These are phyloP conservation scores for Penicillium paneum DNA, from an alignment of 2,329 filamentous ascomycete species.

Conservation along the genomic window DNA sequence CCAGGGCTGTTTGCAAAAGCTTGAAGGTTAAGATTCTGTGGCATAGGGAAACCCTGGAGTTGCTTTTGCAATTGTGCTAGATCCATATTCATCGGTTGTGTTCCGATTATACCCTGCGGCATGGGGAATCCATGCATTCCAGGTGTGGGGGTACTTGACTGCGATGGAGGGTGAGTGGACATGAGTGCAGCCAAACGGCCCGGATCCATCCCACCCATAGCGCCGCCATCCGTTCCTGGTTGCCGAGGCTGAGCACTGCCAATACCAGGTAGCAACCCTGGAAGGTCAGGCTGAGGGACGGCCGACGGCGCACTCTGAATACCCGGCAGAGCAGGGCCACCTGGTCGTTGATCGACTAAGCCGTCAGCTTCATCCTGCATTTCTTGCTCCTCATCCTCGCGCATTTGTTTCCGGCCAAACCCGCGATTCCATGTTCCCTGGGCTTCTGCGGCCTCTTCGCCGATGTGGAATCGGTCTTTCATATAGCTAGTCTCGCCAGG, in stretches of 20 bases:
- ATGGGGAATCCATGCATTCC: slow-evolving; percentile 39
- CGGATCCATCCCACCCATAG: slow-evolving; percentile 50
- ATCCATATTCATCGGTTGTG: slow-evolving; percentile 45
- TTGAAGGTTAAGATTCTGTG: slow-evolving; percentile 37
- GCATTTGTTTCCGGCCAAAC: slow-evolving; percentile 71
- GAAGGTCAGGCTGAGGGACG: slow-evolving; percentile 41
- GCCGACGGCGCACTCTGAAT: slow-evolving; percentile 55
- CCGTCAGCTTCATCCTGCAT: slow-evolving; percentile 90
- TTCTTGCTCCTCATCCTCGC: slow-evolving; percentile 92
- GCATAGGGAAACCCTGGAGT: slow-evolving; percentile 37
- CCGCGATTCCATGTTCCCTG: slow-evolving; percentile 91
- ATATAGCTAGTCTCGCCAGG: slow-evolving; percentile 82
- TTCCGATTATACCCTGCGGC: slow-evolving; percentile 47
- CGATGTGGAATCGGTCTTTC: slow-evolving; percentile 93
- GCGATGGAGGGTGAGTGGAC: slow-evolving; percentile 45
- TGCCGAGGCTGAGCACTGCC: slow-evolving; percentile 44
- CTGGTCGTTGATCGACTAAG: slow-evolving; percentile 82
- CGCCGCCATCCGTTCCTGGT: slow-evolving; percentile 27
- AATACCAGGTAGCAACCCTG: slow-evolving; percentile 48
- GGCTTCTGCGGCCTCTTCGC: slow-evolving; percentile 86
- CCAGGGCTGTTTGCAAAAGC: slow-evolving; percentile 37
- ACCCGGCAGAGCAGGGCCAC: slow-evolving; percentile 50
- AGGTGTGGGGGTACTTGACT: slow-evolving; percentile 27
- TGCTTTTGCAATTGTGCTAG: slow-evolving; percentile 40
- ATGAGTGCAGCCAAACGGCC: slow-evolving; percentile 43